Evolutionary conservation across 1,284 basidiomycete species (phyloP), one percentile per base, ranked within the genome.

Genomic region (Cryptococcus sp.): DNA sequence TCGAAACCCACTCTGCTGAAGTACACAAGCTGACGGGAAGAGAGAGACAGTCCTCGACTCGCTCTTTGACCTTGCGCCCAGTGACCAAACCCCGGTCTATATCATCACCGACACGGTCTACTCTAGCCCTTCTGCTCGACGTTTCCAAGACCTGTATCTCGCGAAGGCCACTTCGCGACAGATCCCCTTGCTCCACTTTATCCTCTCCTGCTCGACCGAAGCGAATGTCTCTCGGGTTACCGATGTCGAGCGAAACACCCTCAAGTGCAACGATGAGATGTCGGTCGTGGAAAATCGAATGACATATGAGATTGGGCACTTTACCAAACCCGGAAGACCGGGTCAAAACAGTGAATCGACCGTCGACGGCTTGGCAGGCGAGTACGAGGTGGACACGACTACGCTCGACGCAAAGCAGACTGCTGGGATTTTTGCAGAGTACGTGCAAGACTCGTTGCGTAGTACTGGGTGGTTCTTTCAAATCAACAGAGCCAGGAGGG

Each of bases 331-430:
- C 6, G 36, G 38, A 14, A 32, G 23, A 23, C 26, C 31, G 12
- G 45, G 35, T 36, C 7, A 25, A 21, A 43, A 43, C 38, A 47
- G 36, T 3, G n/a, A 43, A 23, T 28, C 40, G 25, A 32, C 25
- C 33, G 48, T 38, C 10, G 34, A 43, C 5, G 57, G 62, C 3
- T 44, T 67, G n/a, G 38, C 48, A n/a, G 62, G 58, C 33, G 63
- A 68, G 50, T 62, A 51, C 35, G 63, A 68, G 52, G 51, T 68
- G 14, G 59, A 65, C 38, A 66, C 60, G 22, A 54, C 54, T 9
- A 28, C 25, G 5, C 28, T 63, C 24, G 51, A 54, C 11, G 34
- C 52, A 5, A 40, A 36, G n/a, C 49, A 53, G 16, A 50, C 59
- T 7, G 59, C 59, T 12, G 53, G 49, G 12, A 48, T 58, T 22